Evolutionary conservation across 164 flowering plant species (phyloP), one percentile per base, ranked within the genome.

Genomic region (Magnolia changhungtana): DNA sequence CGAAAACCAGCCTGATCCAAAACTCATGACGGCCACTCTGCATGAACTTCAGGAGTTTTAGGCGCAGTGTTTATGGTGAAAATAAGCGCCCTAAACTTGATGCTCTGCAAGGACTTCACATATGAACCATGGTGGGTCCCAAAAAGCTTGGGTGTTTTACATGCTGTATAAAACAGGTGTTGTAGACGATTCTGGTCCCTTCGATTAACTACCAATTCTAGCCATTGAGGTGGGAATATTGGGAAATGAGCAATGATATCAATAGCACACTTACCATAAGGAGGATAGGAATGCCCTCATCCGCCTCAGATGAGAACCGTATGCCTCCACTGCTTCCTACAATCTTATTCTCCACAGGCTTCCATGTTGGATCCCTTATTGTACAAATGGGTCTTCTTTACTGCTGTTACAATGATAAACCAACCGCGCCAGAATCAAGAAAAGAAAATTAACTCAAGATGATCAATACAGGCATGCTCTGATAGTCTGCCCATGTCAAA

Each of bases 401-500:
- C 61, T 11, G 61, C 61, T 55, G 61, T 11, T 55, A 55, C 13
- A 4, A 55, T 16, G 18, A 55, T 16, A 55, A 55, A 55, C 61
- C 61, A 55, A 55, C 18, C 61, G 19, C 19, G 18, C 61, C 61
- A 55, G 61, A 55, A 55, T 55, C 61, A 55, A 55, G 18, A 37
- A 55, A 55, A 16, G 13, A 55, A 11, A 55, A 55, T 3, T 16
- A 55, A 55, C 10, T 11, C 61, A 14, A 55, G 61, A 55, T 55
- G 61, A 55, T 55, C 61, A 55, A 55, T 55, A 55, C 61, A 55
- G 19, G 16, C 18, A 55, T 37, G 61, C 61, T 55, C 61, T 55
- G 61, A 55, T 14, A 3, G 61, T 55, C 13, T 55, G 63, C 50
- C 50, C 72, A 72, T 21, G 73, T 87, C 79, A 89, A 37, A 37